These are phyloP conservation scores for Protoeuglena noctilucae DNA, from an alignment of 139 green algal species.

Conservation along the genomic window DNA sequence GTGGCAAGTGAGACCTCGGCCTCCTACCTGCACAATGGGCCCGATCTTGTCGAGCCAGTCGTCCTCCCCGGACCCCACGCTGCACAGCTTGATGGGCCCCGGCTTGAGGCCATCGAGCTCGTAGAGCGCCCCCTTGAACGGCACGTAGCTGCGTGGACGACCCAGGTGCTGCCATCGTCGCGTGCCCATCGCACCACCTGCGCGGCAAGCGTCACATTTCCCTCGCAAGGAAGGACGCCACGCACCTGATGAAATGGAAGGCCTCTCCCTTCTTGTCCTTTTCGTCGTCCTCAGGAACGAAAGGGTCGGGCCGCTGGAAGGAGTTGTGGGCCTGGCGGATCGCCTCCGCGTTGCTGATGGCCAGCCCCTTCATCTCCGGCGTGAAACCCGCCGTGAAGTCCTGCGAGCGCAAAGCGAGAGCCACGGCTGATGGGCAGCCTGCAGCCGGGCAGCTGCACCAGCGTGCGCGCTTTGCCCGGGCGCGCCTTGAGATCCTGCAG, in stretches of 20 bases:
- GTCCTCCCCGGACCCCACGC: slow-evolving; percentile 15
- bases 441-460: too few relatives aligned
- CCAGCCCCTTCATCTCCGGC: slow-evolving; percentile 55
- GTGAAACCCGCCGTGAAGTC: slow-evolving; percentile 76
- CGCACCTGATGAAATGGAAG: slow-evolving; percentile 30
- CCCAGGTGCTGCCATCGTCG: slow-evolving; percentile 15
- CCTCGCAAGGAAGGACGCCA: slow-evolving; percentile 6
- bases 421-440: too few relatives aligned
- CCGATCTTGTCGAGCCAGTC: slow-evolving; percentile 59
- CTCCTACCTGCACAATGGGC: slow-evolving; percentile 31
- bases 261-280: slow-evolving; percentile 25
- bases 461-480: too few relatives aligned
- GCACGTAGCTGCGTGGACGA: slow-evolving; percentile 73
- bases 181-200: slow-evolving; percentile 4
- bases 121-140: slow-evolving; percentile 59
- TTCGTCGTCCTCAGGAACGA: slow-evolving; percentile 53
- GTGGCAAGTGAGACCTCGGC: slow-evolving; percentile 21
- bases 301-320: slow-evolving; percentile 77
- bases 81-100: slow-evolving; percentile 61
- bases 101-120: slow-evolving; percentile 92
- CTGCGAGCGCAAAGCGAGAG: slow-evolving; percentile 50
- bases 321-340: slow-evolving; percentile 88
- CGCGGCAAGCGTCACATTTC: slow-evolving; percentile 26
- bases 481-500: too few relatives aligned
- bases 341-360: slow-evolving; percentile 84